Conservation (phyloP, 345 rosid genomes). For the Pistacia vera region DNA sequence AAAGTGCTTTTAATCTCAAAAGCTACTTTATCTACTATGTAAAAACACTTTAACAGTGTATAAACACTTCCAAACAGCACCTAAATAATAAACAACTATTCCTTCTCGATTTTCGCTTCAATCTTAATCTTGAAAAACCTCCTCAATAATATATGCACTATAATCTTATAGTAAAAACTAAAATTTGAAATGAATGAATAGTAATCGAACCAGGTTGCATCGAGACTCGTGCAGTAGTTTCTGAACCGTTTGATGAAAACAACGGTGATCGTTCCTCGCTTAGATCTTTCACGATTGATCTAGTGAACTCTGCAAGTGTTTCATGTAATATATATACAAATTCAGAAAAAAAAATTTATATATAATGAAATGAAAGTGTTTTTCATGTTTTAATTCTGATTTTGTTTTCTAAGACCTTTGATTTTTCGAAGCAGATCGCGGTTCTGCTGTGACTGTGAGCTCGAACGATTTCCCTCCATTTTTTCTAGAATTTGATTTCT, state of each 20-base stretch:
- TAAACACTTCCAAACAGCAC: neutral
- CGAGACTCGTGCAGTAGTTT: constrained; percentile 56
- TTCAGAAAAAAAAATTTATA: neutral
- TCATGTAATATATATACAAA: no score
- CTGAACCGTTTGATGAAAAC: constrained; percentile 56
- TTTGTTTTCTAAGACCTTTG: constrained; percentile 42
- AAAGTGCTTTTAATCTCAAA: neutral
- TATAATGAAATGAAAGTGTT: neutral
- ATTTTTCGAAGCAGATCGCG: constrained; percentile 47
- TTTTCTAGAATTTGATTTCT: neutral
- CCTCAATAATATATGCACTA: neutral
- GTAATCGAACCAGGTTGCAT: constrained; percentile 50
- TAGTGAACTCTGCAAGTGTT: constrained; percentile 52
- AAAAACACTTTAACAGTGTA: neutral
- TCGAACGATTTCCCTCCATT: constrained; percentile 65
- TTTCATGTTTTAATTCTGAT: neutral
- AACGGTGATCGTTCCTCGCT: constrained; percentile 50
- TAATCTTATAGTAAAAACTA: neutral
- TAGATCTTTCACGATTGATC: constrained; percentile 54
- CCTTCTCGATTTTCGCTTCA: neutral
- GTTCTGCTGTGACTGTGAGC: constrained; percentile 15
- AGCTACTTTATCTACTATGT: neutral
- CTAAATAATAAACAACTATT: neutral
- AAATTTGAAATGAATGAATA: neutral
- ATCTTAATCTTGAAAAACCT: neutral